These are phyloP conservation scores for Nakazawaea molendinolei DNA, from an alignment of 805 yeast genomes.

Conservation along the genomic window DNA sequence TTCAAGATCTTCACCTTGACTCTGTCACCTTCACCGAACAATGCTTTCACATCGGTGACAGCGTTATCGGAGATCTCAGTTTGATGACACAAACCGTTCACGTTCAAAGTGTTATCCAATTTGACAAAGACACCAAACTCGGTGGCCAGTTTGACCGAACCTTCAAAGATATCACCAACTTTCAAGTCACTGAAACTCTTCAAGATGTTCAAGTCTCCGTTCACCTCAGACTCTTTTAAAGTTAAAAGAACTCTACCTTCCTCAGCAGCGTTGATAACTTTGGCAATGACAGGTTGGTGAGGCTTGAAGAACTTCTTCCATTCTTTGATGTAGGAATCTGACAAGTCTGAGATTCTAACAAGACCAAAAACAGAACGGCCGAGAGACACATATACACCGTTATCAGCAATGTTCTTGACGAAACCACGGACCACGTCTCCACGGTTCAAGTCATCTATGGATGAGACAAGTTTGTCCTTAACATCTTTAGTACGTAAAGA, in stretches of 20 bases:
- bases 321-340: conserved; percentile 75
- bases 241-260: conserved; percentile 69
- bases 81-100: conserved; percentile 84
- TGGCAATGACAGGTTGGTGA: conserved; percentile 71
- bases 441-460: conserved; percentile 47
- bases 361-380: conserved; percentile 70
- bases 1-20: conserved; percentile 78
- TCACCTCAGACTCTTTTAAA: conserved; percentile 72
- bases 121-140: conserved; percentile 90
- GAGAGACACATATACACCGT: conserved; percentile 72
- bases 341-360: conserved; percentile 73
- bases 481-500: conserved; percentile 53
- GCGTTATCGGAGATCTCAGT: conserved; percentile 73
- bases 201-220: conserved; percentile 54
- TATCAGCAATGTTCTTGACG: conserved; percentile 63
- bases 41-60: conserved; percentile 47
- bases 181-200: conserved; percentile 62
- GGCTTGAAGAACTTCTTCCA: conserved; percentile 77
- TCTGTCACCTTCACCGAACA: conserved; percentile 85
- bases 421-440: conserved; percentile 82
- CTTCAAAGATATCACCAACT: conserved; percentile 69
- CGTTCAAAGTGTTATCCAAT: conserved; percentile 63
- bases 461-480: conserved; percentile 41
- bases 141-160: conserved; percentile 67
- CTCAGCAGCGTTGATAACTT: conserved; percentile 54